phyloP scores from a whole-genome alignment of 2,329 filamentous ascomycete species.

The Penicillium digitatum region DNA sequence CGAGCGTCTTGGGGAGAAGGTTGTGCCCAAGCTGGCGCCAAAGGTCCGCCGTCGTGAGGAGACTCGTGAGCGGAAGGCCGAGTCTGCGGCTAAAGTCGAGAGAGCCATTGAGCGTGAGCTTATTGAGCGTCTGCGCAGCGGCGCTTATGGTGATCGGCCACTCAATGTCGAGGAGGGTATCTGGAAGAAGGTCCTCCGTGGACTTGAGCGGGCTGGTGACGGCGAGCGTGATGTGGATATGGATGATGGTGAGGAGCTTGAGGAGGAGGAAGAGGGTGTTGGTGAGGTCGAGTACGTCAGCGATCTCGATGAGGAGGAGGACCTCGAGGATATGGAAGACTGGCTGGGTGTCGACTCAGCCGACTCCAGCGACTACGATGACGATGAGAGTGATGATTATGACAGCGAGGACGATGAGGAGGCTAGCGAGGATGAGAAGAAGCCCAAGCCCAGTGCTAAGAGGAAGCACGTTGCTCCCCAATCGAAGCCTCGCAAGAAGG shows the following conservation, averaged over 20 bases:
- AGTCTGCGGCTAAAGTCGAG: constrained; percentile 88
- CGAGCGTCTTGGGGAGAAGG: constrained; percentile 77
- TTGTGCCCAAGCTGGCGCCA: constrained; percentile 84
- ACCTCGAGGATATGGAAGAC: constrained; percentile 92
- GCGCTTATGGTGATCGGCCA: constrained; percentile 90
- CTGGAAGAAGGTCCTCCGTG: constrained; percentile 94
- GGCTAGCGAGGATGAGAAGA: constrained; percentile 45
- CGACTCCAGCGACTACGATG: constrained; percentile 46
- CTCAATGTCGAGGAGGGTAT: constrained; percentile 92
- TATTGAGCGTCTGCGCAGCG: constrained; percentile 82
- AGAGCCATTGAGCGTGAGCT: constrained; percentile 92
- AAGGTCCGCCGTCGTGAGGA: constrained; percentile 77
- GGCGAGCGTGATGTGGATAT: constrained; percentile 79
- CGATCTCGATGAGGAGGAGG: constrained; percentile 72
- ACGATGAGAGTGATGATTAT: constrained; percentile 55
- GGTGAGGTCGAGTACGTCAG: constrained; percentile 88
- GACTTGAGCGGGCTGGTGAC: constrained; percentile 82
- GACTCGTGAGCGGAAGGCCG: constrained; percentile 70
- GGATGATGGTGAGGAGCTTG: constrained; percentile 79
- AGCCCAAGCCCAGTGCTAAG: constrained; percentile 49
- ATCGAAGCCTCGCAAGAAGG: constrained; percentile 57
- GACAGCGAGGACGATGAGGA: constrained; percentile 38
- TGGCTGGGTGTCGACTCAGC: constrained; percentile 75
- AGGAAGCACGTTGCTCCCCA: constrained; percentile 54
- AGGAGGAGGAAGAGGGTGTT: constrained; percentile 67